Evolutionary conservation across 768 basidiomycete genomes (phyloP), one percentile per base, ranked within the genome.

Genomic region (Lentinula sp.): DNA sequence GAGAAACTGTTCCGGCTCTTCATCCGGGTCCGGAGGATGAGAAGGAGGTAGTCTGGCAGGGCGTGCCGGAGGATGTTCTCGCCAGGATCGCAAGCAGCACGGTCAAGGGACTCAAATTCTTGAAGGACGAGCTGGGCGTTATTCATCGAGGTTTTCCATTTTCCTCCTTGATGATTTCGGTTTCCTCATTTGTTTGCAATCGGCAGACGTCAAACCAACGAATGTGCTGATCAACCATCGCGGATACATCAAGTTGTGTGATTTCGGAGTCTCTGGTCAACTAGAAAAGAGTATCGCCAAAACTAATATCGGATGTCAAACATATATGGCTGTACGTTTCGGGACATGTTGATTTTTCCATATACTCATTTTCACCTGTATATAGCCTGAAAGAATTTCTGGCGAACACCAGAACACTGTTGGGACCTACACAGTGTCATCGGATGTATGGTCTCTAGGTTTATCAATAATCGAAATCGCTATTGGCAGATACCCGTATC

Each of bases 251-350:
- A 98, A 98, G 74, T 82, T 99, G 1, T 97, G 95, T 70, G 97
- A 99, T 71, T 99, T 99, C 72, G 97, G 97, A n/a, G 94, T 98
- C 0, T 97, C 95, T 8, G 96, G 96, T 5, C 95, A 99, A 70
- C 84, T 99, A 42, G 96, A 99, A 74, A 93, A 94, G 71, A 91
- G 88, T 60, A 79, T 99, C 21, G 97, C 97, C 16, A 96, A 95
- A 75, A 99, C 97, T 5, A 98, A 98, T 68, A 98, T 99, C 42
- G 97, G 97, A 6, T 99, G 97, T 71, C 97, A 99, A 72, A 89
- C 86, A 63, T 99, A 99, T 73, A 98, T 99, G 95, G 96, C 96
- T 52, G 94, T 94, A 73, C 72, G 88, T 81, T 51, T 54, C 46
- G 55, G 13, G 15, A 61, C 58, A 54, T 8, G 37, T 13, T 18